Base-by-base conservation (phyloP, 2,329 filamentous ascomycete species). In the Calonectria honghensis region DNA sequence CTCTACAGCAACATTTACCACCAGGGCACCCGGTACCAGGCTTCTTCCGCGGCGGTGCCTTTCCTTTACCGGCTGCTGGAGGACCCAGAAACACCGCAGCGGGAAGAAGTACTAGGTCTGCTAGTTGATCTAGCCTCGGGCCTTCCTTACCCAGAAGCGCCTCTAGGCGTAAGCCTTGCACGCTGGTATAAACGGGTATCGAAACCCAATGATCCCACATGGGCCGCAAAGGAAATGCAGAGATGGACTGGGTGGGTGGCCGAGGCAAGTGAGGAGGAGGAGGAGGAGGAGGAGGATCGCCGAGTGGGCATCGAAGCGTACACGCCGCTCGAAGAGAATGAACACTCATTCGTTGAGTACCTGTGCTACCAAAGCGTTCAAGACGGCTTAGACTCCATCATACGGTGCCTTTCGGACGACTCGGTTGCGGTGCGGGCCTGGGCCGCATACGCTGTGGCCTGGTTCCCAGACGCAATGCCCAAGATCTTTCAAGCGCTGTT, bases 1-100 rank as follows among this genome's bases (percentile, higher is more conserved):
- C 35, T 70, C 24, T 70, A 65, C 18, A 16, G 57, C n/a, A 65
- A 32, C 32, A 70, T 70, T 16, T 52, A 11, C n/a, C 68, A 65
- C 48, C 68, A 70, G 50, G 59, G 68, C 57, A 57, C 24, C n/a
- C 57, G 68, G 11, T 70, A 70, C 10, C 6, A 39, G 16, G 68
- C 68, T 27, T 45, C 68, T 16, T n/a, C 59, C 6, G 32, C 45
- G 6, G 68, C 48, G 6, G 27, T 70, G 16, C 68, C 68, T 54
- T 70, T 65, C 24, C 45, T 70, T 3, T 70, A 70, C 48, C 61
- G 63, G 10, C 18, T 70, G 10, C 59, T 70, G 5, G 57, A 65
- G 16, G 32, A 64, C 32, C 68, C 68, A 5, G 57, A 27, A n/a
- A 70, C 59, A 29, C 68, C 59, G 13, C n/a, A 70, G 0, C 48